A percentile compares a stretch with the other conserved stretches of the same genome.
Conservation (phyloP, 371 early-diverging fungal species). For the Zopfochytrium polystomum region DNA sequence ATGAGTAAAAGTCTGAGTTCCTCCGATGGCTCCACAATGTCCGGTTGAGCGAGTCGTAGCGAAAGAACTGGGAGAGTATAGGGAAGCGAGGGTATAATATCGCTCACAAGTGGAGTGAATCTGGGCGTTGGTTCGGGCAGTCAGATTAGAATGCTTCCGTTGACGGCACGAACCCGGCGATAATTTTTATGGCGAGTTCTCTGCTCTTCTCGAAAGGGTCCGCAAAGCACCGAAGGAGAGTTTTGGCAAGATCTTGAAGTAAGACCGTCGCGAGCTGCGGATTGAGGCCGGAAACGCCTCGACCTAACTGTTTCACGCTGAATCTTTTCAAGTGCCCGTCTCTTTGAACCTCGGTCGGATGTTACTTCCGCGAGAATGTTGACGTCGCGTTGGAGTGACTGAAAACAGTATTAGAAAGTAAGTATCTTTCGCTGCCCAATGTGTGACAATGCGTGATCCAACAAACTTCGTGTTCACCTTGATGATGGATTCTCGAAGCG, state of each 20-base stretch:
- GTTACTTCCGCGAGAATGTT: constrained; percentile 45
- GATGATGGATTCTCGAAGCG: not conserved
- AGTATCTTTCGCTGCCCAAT: not conserved
- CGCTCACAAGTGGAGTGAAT: constrained; percentile 22
- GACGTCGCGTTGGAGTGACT: constrained; percentile 44
- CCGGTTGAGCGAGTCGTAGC: constrained; percentile 31
- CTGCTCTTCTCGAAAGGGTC: constrained; percentile 48
- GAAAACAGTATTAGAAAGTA: not conserved
- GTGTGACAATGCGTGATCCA: not conserved
- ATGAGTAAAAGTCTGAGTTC: constrained; percentile 45
- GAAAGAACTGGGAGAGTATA: constrained; percentile 37
- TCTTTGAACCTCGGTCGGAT: constrained; percentile 43
- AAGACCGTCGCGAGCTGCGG: constrained; percentile 15
- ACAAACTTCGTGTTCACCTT: not conserved
- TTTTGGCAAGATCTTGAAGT: constrained; percentile 17
- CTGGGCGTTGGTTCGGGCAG: constrained; percentile 5
- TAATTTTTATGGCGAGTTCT: constrained; percentile 35
- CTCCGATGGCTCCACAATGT: constrained; percentile 48
- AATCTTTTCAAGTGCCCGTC: constrained; percentile 44
- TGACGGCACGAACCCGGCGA: constrained; percentile 25
- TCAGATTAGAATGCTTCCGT: not conserved
- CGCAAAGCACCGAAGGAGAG: constrained; percentile 33
- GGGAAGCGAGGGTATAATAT: constrained; percentile 33
- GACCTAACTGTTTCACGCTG: constrained; percentile 31
- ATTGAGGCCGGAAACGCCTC: not conserved